phyloP scores from a whole-genome alignment of 2,329 filamentous ascomycete species.

The Mariannaea elegans region DNA sequence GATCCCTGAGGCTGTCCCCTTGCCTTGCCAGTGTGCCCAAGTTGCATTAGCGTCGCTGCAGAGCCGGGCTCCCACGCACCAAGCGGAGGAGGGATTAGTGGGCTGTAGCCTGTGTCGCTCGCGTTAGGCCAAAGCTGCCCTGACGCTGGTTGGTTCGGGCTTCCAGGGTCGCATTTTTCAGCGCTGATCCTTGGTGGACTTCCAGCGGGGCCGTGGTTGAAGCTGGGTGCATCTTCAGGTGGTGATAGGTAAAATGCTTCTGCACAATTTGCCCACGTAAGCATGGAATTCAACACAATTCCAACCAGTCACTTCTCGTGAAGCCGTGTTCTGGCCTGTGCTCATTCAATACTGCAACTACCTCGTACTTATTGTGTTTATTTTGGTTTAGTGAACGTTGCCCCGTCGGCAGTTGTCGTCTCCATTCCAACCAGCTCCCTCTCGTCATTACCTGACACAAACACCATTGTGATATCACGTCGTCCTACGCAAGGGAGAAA shows the following conservation, averaged over 20 bases:
- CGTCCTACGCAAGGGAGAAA: conserved; percentile 15
- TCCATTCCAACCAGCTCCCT: too few relatives aligned
- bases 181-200: neutral
- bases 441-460: neutral
- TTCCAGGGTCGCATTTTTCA: neutral
- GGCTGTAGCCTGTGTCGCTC: too few relatives aligned
- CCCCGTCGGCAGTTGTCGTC: neutral
- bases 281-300: conserved; percentile 2
- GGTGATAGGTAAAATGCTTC: conserved; percentile 4
- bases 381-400: conserved; percentile 8
- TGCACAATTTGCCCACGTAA: conserved; percentile 3
- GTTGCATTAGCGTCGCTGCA: conserved; percentile 34
- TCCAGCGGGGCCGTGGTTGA: neutral
- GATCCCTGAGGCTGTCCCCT: neutral
- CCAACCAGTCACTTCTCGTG: neutral
- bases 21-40: conserved; percentile 14
- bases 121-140: too few relatives aligned
- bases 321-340: conserved; percentile 26
- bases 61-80: conserved; percentile 1
- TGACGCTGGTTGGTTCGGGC: neutral
- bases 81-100: neutral
- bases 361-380: neutral
- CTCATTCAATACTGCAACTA: conserved; percentile 5
- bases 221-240: conserved; percentile 3
- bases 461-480: neutral